Evolutionary conservation across 805 yeast species (phyloP).

Genomic region (Tetrapisispora iriomotensis): DNA sequence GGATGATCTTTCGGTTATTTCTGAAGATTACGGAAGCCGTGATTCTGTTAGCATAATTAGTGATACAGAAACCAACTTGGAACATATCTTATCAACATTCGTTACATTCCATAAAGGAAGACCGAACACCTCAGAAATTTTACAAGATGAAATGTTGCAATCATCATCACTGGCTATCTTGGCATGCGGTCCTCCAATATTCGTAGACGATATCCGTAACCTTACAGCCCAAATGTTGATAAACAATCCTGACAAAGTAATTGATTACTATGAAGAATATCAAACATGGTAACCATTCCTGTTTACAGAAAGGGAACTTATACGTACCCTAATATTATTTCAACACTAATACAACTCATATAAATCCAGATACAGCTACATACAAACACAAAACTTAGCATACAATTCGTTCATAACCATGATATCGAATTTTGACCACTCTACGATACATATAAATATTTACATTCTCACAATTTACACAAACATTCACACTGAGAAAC

Average conservation of each 20-base stretch:
- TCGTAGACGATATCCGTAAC: conserved; percentile 50
- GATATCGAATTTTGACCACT: too few species aligned
- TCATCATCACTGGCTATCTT: conserved; percentile 41
- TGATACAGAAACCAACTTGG: neutral
- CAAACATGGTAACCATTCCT: conserved; percentile 53
- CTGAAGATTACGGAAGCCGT: conserved; percentile 1
- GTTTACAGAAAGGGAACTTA: too few species aligned
- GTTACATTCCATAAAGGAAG: conserved; percentile 35
- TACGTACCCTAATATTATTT: too few species aligned
- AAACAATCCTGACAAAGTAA: conserved; percentile 35
- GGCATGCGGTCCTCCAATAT: conserved; percentile 52
- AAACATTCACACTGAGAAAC: too few species aligned
- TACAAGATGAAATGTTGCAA: conserved; percentile 30
- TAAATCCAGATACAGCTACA: too few species aligned
- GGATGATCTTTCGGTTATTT: neutral
- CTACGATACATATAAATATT: too few species aligned
- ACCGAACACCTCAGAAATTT: conserved; percentile 35
- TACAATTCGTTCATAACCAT: too few species aligned
- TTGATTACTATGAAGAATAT: conserved; percentile 66
- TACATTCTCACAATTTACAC: too few species aligned
- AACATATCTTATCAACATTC: conserved; percentile 13
- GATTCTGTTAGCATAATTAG: neutral
- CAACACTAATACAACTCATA: too few species aligned
- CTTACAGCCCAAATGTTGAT: conserved; percentile 34
- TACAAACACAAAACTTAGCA: too few species aligned